A percentile compares a stretch with the other conserved stretches of the same genome.
Conservation (phyloP, 2,329 filamentous ascomycete genomes). For the Scorias spongiosa region DNA sequence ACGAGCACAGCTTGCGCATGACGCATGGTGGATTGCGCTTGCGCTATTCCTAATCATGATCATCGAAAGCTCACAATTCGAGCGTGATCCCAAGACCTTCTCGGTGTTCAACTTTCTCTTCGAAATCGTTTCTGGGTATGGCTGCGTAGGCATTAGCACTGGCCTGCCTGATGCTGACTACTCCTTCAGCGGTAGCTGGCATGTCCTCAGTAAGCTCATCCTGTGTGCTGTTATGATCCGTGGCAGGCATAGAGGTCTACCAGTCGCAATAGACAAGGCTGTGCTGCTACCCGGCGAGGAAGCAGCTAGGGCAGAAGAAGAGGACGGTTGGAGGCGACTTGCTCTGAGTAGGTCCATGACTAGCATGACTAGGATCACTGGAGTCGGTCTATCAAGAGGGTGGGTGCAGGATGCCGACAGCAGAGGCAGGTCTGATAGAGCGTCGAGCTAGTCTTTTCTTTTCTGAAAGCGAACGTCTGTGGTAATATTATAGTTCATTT, state of each 20-base stretch:
- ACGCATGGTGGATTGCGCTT: constrained; percentile 30
- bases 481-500: too few species aligned
- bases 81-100: constrained; percentile 18
- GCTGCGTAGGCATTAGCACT: constrained; percentile 31
- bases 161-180: constrained; percentile 31
- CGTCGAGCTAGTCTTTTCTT: too few species aligned
- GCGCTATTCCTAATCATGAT: constrained; percentile 32
- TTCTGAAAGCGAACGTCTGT: too few species aligned
- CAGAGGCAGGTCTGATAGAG: too few species aligned
- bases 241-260: constrained; percentile 39
- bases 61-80: constrained; percentile 25
- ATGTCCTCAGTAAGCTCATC: constrained; percentile 37
- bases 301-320: constrained; percentile 20
- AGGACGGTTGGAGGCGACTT: constrained; percentile 15
- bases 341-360: not conserved
- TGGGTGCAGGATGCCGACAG: not conserved
- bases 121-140: constrained; percentile 27
- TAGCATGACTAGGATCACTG: not conserved
- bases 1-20: constrained; percentile 31
- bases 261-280: constrained; percentile 38
- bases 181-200: constrained; percentile 34
- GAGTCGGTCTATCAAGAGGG: not conserved
- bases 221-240: constrained; percentile 41
- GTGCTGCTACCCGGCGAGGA: constrained; percentile 24
- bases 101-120: constrained; percentile 32